phyloP scores from a whole-genome alignment of 2,329 filamentous ascomycete genomes.

The Zasmidium cellare region DNA sequence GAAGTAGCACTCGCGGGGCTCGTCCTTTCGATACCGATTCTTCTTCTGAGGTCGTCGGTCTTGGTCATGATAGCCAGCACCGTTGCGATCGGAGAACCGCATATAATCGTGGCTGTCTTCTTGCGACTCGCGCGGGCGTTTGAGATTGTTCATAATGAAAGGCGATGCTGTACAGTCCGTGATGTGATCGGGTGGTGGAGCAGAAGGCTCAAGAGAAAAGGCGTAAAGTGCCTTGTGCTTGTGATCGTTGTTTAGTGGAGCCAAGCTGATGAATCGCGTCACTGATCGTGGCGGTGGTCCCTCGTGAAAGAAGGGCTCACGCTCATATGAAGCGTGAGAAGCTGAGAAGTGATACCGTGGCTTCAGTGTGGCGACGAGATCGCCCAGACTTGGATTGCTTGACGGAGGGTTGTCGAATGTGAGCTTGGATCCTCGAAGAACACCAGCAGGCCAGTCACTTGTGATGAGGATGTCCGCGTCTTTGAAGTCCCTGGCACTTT shows the following conservation, averaged over 20 bases:
- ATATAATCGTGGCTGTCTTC: constrained; percentile 32
- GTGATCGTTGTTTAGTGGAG: constrained; percentile 69
- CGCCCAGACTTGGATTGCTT: constrained; percentile 60
- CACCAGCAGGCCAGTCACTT: constrained; percentile 75
- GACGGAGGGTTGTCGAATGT: constrained; percentile 39
- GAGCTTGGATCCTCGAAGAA: constrained; percentile 48
- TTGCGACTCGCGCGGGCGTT: constrained; percentile 35
- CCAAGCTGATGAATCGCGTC: constrained; percentile 89
- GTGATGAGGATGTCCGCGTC: constrained; percentile 85
- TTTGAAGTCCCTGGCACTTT: constrained; percentile 60
- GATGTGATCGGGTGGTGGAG: constrained; percentile 60
- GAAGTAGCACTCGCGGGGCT: constrained; percentile 80
- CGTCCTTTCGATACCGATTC: constrained; percentile 11
- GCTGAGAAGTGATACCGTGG: constrained; percentile 89
- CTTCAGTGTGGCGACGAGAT: constrained; percentile 75
- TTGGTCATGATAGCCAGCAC: constrained; percentile 41
- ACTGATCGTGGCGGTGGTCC: constrained; percentile 50
- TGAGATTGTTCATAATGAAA: constrained; percentile 62
- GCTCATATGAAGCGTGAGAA: constrained; percentile 77
- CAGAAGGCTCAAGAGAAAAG: constrained; percentile 55
- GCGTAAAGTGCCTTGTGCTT: constrained; percentile 84
- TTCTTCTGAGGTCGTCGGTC: constrained; percentile 18
- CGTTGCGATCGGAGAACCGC: constrained; percentile 55
- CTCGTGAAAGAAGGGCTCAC: constrained; percentile 84
- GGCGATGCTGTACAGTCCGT: constrained; percentile 75